Conservation (phyloP, 257 asterid species). For the Gentiana macrophylla region DNA sequence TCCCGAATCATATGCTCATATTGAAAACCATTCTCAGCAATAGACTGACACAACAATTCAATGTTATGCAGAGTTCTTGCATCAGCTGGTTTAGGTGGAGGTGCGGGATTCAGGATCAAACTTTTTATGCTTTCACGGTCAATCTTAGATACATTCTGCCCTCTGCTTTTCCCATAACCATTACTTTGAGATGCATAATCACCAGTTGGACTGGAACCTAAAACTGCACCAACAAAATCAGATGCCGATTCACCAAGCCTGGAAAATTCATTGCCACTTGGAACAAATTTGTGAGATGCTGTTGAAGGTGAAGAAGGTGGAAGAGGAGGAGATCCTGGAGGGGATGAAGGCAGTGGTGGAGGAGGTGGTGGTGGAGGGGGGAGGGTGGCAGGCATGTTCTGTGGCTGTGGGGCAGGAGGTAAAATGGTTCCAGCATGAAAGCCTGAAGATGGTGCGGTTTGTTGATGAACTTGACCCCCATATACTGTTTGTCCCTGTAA, state of each 20-base stretch:
- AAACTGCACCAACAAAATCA: conserved; percentile 4
- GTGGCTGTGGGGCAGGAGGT: conserved; percentile 15
- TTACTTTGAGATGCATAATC: not conserved
- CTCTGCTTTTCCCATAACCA: conserved; percentile 6
- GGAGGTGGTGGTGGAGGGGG: conserved; percentile 24
- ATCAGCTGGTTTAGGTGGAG: conserved; percentile 23
- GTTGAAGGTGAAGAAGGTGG: conserved; percentile 48
- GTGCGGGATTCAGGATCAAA: conserved; percentile 20
- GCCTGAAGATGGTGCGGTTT: conserved; percentile 21
- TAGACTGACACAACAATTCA: conserved; percentile 22
- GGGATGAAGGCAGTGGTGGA: conserved; percentile 42
- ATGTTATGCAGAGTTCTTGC: conserved; percentile 16
- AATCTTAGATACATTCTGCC: conserved; percentile 13
- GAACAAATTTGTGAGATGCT: conserved; percentile 9
- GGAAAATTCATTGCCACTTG: not conserved
- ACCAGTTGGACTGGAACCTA: conserved; percentile 5
- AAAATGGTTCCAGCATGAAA: conserved; percentile 25
- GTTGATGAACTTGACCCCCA: conserved; percentile 32
- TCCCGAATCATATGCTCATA: conserved; percentile 15
- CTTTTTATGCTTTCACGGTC: conserved; percentile 13
- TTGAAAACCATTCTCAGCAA: conserved; percentile 23
- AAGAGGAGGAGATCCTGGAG: conserved; percentile 46
- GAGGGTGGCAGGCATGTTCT: conserved; percentile 18
- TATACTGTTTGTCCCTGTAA: conserved; percentile 30
- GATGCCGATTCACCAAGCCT: conserved; percentile 5